phyloP scores from a whole-genome alignment of 345 rosid genomes.

The Dovyalis caffra region DNA sequence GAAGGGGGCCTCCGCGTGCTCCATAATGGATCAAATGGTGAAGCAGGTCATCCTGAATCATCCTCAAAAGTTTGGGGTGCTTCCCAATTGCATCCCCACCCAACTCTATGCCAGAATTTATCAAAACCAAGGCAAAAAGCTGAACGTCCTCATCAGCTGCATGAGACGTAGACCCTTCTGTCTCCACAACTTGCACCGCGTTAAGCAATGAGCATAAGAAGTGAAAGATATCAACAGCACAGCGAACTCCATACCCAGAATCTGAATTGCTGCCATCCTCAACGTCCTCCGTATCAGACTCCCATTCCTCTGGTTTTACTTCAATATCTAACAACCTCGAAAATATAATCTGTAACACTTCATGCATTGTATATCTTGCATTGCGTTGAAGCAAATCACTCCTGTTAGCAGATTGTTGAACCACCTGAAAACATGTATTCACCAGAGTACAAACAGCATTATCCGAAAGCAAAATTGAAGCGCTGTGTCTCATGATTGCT shows the following conservation, averaged over 20 bases:
- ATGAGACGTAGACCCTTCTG: slow-evolving; percentile 49
- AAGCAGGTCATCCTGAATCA: slow-evolving; percentile 82
- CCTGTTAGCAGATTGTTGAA: slow-evolving; percentile 65
- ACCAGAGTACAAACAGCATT: slow-evolving; percentile 76
- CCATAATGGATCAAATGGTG: slow-evolving; percentile 89
- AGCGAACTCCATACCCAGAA: slow-evolving; percentile 63
- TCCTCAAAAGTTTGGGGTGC: slow-evolving; percentile 69
- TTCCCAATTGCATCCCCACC: slow-evolving; percentile 75
- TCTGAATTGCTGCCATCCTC: slow-evolving; percentile 24
- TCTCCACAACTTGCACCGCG: slow-evolving; percentile 63
- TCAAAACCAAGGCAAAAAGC: slow-evolving; percentile 59
- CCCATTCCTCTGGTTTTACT: slow-evolving; percentile 54
- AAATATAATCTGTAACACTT: slow-evolving; percentile 70
- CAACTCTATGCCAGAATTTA: slow-evolving; percentile 71
- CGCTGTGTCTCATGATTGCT: slow-evolving; percentile 59
- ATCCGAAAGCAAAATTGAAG: slow-evolving; percentile 58
- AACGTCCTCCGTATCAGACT: slow-evolving; percentile 58
- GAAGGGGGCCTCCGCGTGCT: slow-evolving; percentile 62
- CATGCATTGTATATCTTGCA: slow-evolving; percentile 80
- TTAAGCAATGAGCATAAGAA: slow-evolving; percentile 79
- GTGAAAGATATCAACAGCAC: slow-evolving; percentile 77
- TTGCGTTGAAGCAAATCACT: slow-evolving; percentile 83
- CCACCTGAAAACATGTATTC: slow-evolving; percentile 85
- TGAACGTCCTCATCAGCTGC: slow-evolving; percentile 74
- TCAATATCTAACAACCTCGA: slow-evolving; percentile 65